A percentile compares a stretch with the other conserved stretches of the same genome.
These are phyloP conservation scores for Telfairia occidentalis DNA, from an alignment of 331 rosid genomes.

Conservation along the genomic window DNA sequence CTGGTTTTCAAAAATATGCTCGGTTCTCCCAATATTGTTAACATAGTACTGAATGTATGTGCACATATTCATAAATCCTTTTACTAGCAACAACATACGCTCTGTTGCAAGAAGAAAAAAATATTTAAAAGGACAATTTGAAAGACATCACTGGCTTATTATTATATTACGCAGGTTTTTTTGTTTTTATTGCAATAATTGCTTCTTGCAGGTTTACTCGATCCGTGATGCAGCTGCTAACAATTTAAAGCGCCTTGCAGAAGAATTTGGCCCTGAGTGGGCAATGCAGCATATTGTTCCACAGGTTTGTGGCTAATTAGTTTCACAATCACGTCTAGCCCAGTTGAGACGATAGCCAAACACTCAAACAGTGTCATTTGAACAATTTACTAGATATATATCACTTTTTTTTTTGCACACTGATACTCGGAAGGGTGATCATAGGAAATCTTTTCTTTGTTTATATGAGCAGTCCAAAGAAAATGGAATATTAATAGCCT, in stretches of 20 bases:
- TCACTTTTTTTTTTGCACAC: background rate
- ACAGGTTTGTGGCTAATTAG: conserved; percentile 41
- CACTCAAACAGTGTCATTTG: background rate
- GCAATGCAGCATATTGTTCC: conserved; percentile 95
- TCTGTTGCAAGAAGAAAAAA: background rate
- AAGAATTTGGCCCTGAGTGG: conserved; percentile 97
- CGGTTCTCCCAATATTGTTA: background rate
- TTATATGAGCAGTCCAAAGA: background rate
- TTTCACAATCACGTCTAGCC: background rate
- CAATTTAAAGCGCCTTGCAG: conserved; percentile 94
- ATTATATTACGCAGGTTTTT: background rate
- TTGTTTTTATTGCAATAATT: conserved; percentile 4
- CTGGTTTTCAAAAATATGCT: background rate
- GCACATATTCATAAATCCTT: background rate
- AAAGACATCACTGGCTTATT: background rate
- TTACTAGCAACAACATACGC: background rate
- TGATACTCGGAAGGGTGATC: background rate
- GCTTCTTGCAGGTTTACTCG: conserved; percentile 62
- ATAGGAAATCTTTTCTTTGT: no score
- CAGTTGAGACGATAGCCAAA: background rate
- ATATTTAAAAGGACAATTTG: background rate
- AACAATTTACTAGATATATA: background rate
- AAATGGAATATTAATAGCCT: background rate
- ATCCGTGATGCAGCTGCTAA: conserved; percentile 98
- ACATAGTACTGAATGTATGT: background rate